These are phyloP conservation scores for Podospora pseudopauciseta DNA, from an alignment of 495 filamentous ascomycete genomes.

Conservation along the genomic window DNA sequence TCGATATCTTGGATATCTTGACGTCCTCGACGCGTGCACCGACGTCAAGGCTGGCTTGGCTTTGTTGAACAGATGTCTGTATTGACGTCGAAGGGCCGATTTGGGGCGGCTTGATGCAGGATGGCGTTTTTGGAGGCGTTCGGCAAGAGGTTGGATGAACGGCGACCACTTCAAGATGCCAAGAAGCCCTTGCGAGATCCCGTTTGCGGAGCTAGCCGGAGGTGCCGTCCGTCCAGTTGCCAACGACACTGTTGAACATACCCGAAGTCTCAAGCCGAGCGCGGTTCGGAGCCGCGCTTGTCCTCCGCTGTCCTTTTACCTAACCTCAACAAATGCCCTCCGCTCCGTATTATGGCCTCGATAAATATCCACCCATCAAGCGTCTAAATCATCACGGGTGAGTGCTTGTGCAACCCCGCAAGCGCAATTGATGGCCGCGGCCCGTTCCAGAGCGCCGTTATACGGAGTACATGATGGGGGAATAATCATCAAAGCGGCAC, in stretches of 20 bases:
- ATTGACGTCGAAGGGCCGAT: conserved; percentile 26
- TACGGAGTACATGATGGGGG: neutral
- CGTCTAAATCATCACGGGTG: neutral
- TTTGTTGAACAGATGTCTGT: neutral
- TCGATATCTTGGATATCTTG: neutral
- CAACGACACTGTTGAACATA: neutral
- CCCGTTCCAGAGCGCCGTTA: conserved; percentile 1
- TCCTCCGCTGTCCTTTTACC: neutral
- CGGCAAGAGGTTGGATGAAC: conserved; percentile 10
- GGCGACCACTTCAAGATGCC: conserved; percentile 7
- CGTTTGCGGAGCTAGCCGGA: neutral
- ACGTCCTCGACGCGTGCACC: neutral
- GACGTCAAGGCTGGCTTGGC: neutral
- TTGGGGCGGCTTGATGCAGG: conserved; percentile 22
- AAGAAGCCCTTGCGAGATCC: neutral
- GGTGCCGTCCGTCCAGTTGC: conserved; percentile 9
- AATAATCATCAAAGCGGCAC: neutral
- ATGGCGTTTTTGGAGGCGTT: conserved; percentile 24
- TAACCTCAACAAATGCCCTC: conserved; percentile 1
- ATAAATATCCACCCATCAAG: neutral
- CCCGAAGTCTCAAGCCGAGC: neutral
- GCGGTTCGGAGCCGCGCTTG: neutral
- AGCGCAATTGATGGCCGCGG: neutral
- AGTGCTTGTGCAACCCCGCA: neutral
- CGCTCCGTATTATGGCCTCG: neutral